A percentile compares a stretch with the other conserved stretches of the same genome.
Conservation (phyloP, 495 filamentous ascomycete genomes). For the Aspergillus bridgeri region DNA sequence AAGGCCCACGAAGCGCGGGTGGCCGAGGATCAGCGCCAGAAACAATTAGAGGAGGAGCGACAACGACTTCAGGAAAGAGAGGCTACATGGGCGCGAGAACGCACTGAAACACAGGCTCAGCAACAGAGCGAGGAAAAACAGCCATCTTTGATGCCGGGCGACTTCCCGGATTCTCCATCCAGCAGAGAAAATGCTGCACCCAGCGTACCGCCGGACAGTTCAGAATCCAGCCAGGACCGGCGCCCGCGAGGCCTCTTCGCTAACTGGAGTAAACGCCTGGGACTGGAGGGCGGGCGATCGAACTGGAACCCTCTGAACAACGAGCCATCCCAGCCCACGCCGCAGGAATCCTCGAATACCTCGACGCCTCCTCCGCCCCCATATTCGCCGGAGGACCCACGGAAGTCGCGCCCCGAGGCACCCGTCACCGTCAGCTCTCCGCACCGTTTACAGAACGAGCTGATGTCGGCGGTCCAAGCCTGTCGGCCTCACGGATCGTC, state of each 20-base stretch:
- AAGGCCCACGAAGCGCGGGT: conserved; percentile 82
- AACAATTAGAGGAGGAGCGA: conserved; percentile 71
- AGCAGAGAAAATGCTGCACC: conserved; percentile 29
- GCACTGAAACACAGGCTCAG: conserved; percentile 32
- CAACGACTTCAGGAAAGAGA: conserved; percentile 61
- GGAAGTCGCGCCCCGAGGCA: conserved; percentile 35
- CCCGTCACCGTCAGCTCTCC: conserved; percentile 43
- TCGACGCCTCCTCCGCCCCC: conserved; percentile 39
- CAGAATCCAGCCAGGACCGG: conserved; percentile 30
- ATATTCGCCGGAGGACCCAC: conserved; percentile 40
- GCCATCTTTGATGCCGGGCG: conserved; percentile 58
- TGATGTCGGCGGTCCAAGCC: conserved; percentile 76
- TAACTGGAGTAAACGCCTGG: conserved; percentile 59
- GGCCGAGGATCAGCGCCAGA: conserved; percentile 74
- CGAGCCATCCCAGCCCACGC: conserved; percentile 22
- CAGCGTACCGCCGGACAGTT: conserved; percentile 21
- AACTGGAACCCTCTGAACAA: conserved; percentile 22
- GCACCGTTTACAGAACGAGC: conserved; percentile 51
- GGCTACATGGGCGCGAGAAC: conserved; percentile 47
- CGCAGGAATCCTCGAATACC: conserved; percentile 22
- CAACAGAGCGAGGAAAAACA: conserved; percentile 14
- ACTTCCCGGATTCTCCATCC: conserved; percentile 61
- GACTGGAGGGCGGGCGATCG: conserved; percentile 50
- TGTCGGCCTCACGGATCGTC: conserved; percentile 76
- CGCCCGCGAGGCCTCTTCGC: conserved; percentile 57